Evolutionary conservation across 208 protist species (phyloP).

Genomic region (Acanthamoeba triangularis): DNA sequence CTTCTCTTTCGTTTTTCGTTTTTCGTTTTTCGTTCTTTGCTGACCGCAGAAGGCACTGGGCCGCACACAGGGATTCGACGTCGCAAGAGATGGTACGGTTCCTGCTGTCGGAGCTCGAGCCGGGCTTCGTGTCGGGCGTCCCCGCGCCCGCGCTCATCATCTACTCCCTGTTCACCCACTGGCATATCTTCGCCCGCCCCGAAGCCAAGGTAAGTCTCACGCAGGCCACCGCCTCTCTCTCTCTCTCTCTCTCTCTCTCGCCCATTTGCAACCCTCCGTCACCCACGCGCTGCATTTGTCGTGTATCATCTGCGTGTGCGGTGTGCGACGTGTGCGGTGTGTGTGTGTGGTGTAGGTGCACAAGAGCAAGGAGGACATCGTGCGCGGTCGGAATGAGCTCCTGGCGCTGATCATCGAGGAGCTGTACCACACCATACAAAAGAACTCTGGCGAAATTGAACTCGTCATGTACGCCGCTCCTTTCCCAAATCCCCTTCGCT

Average conservation of each 20-base stretch:
- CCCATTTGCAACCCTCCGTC: too few species aligned
- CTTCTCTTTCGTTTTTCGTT: not conserved
- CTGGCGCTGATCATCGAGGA: not conserved
- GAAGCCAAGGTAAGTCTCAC: not conserved
- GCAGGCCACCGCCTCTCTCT: not conserved
- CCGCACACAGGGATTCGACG: not conserved
- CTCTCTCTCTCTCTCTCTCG: not conserved
- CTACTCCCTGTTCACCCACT: conserved; percentile 38
- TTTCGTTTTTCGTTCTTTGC: not conserved
- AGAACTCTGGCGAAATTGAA: not conserved
- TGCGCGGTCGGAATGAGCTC: not conserved
- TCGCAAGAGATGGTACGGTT: conserved; percentile 56
- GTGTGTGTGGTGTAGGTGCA: not conserved
- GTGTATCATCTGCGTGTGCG: too few species aligned
- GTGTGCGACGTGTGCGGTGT: not conserved
- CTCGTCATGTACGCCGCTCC: conserved; percentile 11
- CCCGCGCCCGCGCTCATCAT: conserved; percentile 54
- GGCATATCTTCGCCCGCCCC: not conserved
- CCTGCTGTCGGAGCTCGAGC: conserved; percentile 55
- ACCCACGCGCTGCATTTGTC: too few species aligned
- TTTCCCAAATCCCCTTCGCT: not conserved
- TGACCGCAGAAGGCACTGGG: not conserved
- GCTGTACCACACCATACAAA: not conserved
- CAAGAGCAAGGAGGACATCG: not conserved
- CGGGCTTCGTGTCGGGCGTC: conserved; percentile 66